Percentiles rank a stretch among this genome's conserved stretches.
Evolutionary conservation across 2,329 filamentous ascomycete genomes (phyloP).

Genomic region (Paraphoma sp.): DNA sequence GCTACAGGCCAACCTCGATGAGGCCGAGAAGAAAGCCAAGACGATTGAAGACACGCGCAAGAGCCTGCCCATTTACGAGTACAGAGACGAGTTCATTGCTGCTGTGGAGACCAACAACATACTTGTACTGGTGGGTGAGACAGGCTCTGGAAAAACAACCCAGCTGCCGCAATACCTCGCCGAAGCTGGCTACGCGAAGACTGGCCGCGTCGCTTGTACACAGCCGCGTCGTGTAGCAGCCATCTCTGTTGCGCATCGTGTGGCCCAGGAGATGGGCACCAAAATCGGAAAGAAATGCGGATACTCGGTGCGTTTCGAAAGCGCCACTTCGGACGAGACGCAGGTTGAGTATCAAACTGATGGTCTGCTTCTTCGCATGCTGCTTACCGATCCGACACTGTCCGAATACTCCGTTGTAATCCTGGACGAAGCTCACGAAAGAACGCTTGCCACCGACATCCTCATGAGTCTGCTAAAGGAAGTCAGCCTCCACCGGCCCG

Average conservation of each 20-base stretch:
- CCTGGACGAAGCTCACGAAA: constrained; percentile 97
- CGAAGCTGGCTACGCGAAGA: constrained; percentile 65
- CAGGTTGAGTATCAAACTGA: constrained; percentile 97
- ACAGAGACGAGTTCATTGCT: constrained; percentile 83
- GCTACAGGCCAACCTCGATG: constrained; percentile 81
- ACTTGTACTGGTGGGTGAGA: constrained; percentile 92
- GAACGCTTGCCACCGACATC: constrained; percentile 90
- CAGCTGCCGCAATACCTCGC: constrained; percentile 93
- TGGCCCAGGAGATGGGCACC: constrained; percentile 90
- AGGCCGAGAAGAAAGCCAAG: constrained; percentile 84
- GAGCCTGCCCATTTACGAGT: constrained; percentile 87
- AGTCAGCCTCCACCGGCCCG: constrained; percentile 79
- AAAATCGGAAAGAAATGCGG: constrained; percentile 92
- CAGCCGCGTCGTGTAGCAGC: constrained; percentile 94
- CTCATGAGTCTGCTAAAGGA: constrained; percentile 88
- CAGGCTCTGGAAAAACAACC: constrained; percentile 93
- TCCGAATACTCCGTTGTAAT: constrained; percentile 85
- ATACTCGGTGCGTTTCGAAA: constrained; percentile 94
- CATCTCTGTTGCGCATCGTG: constrained; percentile 96
- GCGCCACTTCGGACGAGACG: constrained; percentile 84
- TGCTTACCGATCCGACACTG: constrained; percentile 86
- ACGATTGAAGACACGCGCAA: constrained; percentile 92
- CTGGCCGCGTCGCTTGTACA: constrained; percentile 85
- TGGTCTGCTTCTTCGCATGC: constrained; percentile 89
- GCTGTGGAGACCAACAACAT: constrained; percentile 87